phyloP scores from a whole-genome alignment of 768 basidiomycete genomes.

The Russula dissimulans region DNA sequence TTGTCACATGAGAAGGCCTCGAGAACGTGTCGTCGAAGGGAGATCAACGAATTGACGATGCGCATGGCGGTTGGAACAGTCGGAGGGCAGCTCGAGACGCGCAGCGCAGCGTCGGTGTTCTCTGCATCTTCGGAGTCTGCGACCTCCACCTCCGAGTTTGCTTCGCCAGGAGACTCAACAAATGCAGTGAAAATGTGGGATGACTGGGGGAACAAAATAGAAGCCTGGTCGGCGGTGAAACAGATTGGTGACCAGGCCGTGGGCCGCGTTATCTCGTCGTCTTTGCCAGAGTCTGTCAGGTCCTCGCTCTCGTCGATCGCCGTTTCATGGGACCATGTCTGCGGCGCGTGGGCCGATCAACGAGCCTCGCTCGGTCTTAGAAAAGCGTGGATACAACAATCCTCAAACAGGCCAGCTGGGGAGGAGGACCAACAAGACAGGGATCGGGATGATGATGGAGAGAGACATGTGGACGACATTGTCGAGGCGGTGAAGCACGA shows the following conservation, averaged over 20 bases:
- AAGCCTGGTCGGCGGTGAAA: conserved; percentile 59
- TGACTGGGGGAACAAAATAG: conserved; percentile 63
- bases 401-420: conserved; percentile 42
- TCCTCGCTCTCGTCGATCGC: conserved; percentile 38
- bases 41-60: conserved; percentile 75
- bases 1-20: conserved; percentile 42
- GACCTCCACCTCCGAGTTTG: not conserved
- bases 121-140: not conserved
- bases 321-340: conserved; percentile 53
- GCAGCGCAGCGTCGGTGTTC: conserved; percentile 24
- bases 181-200: conserved; percentile 36
- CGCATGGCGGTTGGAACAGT: conserved; percentile 74
- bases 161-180: conserved; percentile 18
- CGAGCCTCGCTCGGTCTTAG: conserved; percentile 30
- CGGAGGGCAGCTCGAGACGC: conserved; percentile 51
- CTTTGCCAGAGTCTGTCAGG: conserved; percentile 19
- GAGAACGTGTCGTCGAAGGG: conserved; percentile 53
- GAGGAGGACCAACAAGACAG: conserved; percentile 34
- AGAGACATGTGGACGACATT: conserved; percentile 47
- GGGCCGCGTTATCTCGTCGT: conserved; percentile 46
- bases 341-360: conserved; percentile 11
- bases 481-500: conserved; percentile 72
- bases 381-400: conserved; percentile 59
- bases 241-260: conserved; percentile 71
- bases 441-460: conserved; percentile 20